Percentiles rank a stretch among this genome's conserved stretches.
phyloP scores from a whole-genome alignment of 257 asterid species.

The Nicotiana tomentosiformis region DNA sequence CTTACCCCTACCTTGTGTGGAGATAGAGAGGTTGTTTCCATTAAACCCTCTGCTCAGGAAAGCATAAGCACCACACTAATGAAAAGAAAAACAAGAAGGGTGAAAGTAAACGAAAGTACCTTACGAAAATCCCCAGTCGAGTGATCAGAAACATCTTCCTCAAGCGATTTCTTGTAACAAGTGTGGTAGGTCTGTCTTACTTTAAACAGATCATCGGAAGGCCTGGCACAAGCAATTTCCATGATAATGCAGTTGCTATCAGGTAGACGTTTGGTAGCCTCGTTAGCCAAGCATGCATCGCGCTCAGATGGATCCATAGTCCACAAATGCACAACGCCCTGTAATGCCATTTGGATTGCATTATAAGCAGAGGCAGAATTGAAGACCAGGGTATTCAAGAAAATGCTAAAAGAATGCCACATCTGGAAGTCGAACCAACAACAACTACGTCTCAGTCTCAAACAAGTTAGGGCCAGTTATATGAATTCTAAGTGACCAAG shows the following conservation, averaged over 20 bases:
- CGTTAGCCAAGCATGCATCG: constrained; percentile 63
- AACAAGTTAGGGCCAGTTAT: too few species aligned
- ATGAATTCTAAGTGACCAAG: too few species aligned
- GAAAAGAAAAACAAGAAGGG: too few species aligned
- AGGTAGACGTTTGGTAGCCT: constrained; percentile 57
- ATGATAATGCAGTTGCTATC: constrained; percentile 50
- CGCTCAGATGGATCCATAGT: constrained; percentile 72
- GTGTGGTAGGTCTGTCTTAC: constrained; percentile 59
- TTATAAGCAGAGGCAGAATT: background rate
- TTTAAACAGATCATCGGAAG: constrained; percentile 51
- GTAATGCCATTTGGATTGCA: background rate
- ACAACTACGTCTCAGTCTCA: too few species aligned
- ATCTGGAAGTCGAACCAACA: background rate
- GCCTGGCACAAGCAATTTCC: constrained; percentile 79
- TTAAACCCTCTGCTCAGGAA: too few species aligned
- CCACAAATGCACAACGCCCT: constrained; percentile 70
- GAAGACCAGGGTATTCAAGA: background rate
- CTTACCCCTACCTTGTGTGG: too few species aligned
- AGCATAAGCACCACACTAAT: too few species aligned
- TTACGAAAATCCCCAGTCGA: constrained; percentile 63
- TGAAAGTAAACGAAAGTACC: constrained; percentile 28
- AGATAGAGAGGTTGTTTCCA: too few species aligned
- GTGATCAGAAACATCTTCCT: constrained; percentile 86
- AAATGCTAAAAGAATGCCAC: background rate
- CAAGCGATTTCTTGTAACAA: constrained; percentile 68